Conservation (phyloP, 352 stramenopile species). For the Phytophthora vignae region DNA sequence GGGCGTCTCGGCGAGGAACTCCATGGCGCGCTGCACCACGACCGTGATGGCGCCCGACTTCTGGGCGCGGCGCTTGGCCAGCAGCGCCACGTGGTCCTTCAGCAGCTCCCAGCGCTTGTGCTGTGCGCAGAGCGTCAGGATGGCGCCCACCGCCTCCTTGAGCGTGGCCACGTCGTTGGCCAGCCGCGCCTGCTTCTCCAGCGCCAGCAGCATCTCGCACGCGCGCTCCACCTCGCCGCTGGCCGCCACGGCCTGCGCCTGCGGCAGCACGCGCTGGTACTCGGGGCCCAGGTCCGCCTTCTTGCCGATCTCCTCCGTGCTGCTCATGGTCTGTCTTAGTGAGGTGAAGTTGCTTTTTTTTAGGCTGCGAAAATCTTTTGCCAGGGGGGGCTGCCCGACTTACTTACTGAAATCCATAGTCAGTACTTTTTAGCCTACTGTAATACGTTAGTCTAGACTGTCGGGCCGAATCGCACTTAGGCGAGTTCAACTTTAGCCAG, state of each 20-base stretch:
- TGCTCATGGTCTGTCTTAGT: constrained; percentile 50
- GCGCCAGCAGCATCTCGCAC: constrained; percentile 81
- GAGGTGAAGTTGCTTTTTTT: neutral
- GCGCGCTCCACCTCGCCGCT: constrained; percentile 84
- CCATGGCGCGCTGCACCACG: constrained; percentile 88
- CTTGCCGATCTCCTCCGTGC: constrained; percentile 78
- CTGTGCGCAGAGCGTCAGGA: constrained; percentile 82
- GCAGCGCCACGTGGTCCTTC: constrained; percentile 84
- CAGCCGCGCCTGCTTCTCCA: constrained; percentile 87
- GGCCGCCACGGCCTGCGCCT: constrained; percentile 69
- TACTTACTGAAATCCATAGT: too few species aligned
- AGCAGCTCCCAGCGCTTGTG: constrained; percentile 92
- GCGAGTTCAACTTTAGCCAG: neutral
- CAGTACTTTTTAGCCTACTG: too few species aligned
- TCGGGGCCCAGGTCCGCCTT: constrained; percentile 78
- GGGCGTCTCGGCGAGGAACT: constrained; percentile 78
- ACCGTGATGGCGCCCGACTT: constrained; percentile 88
- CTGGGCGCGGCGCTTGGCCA: constrained; percentile 91
- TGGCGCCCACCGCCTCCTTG: constrained; percentile 76
- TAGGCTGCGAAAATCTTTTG: neutral
- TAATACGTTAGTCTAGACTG: too few species aligned
- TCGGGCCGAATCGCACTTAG: neutral
- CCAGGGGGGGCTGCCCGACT: too few species aligned
- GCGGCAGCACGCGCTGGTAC: constrained; percentile 69
- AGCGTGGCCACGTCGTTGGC: constrained; percentile 90